phyloP scores from a whole-genome alignment of 163 green algal species.

The Chlamydomonas reinhardtii region DNA sequence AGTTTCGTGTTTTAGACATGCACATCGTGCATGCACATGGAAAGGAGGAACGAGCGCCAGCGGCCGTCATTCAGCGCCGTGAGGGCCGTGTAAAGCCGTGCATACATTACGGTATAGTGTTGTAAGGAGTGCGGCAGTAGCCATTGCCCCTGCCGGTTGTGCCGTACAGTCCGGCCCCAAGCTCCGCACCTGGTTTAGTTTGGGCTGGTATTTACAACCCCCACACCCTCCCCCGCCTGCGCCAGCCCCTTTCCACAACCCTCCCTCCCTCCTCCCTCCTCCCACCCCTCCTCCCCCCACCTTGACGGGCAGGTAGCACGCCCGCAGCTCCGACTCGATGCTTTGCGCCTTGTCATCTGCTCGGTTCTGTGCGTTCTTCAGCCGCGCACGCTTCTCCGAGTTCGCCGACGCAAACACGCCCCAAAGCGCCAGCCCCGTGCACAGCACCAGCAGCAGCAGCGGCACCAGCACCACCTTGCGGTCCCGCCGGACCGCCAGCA shows the following conservation, averaged over 20 bases:
- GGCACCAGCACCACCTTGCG: slow-evolving; percentile 20
- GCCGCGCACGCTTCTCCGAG: neutral
- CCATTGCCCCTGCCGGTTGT: too few species aligned
- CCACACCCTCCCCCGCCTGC: too few species aligned
- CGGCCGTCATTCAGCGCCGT: too few species aligned
- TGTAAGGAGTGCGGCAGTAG: too few species aligned
- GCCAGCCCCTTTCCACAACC: neutral
- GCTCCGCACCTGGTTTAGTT: too few species aligned
- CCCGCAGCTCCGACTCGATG: slow-evolving; percentile 36
- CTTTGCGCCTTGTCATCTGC: slow-evolving; percentile 39
- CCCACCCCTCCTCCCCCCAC: neutral
- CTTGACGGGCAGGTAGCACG: slow-evolving; percentile 35
- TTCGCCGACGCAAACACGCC: slow-evolving; percentile 13
- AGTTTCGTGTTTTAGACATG: too few species aligned
- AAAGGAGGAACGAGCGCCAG: too few species aligned
- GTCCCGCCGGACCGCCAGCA: slow-evolving; percentile 26
- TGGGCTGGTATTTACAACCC: too few species aligned
- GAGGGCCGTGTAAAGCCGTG: too few species aligned
- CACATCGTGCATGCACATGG: too few species aligned
- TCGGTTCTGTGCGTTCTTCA: neutral
- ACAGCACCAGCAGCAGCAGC: slow-evolving; percentile 12
- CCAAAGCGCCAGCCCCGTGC: slow-evolving; percentile 25
- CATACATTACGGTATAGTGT: too few species aligned
- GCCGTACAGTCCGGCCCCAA: too few species aligned
- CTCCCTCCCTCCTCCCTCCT: neutral